Base-by-base conservation (phyloP, 192 early-diverging fungal genomes). In the Podila minutissima region DNA sequence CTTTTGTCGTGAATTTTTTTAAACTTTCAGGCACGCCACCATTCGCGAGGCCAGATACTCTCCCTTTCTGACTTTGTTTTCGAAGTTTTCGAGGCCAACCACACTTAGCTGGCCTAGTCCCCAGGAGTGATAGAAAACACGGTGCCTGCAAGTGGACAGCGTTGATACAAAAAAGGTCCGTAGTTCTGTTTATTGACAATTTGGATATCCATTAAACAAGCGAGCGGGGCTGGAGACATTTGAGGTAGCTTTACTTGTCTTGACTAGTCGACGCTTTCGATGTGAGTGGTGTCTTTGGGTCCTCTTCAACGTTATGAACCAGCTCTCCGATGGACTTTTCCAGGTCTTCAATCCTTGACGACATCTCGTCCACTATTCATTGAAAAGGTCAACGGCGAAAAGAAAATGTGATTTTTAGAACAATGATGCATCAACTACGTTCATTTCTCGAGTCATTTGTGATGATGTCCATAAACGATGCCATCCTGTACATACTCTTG, bases 251-350 rank as follows among this genome's bases (percentile, higher is more conserved):
- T 41, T 64, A 38, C n/a, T 17, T 12, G 2, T 41, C 62, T 13
- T 46, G 15, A 62, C 22, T 41, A 41, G 22, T 41, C 41, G 35
- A 33, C 26, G 11, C 5, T 41, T 33, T 35, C 22, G 37, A 17
- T 26, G 28, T 15, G 13, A 64, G 59, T 53, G 64, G 59, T 41
- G 61, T 64, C 35, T 69, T 73, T 35, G 62, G 37, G 5, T 81
- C 77, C 20, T 81, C 77, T 32, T 81, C 77, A 2, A 63, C 77
- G 31, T 57, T 69, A 31, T 81, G 77, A 26, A 81, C 77, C 19
- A 81, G 67, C 32, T 81, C 77, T 19, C 77, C 77, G 28, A 81
- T 81, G 11, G 77, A 81, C 32, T 73, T 81, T 73, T 81, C 77
- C 29, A 81, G 22, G 22, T 81, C 77, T n/a, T 81, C 77, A 31